Conservation (phyloP, 2,329 filamentous ascomycete species). For the Chaetomium olivaceum region DNA sequence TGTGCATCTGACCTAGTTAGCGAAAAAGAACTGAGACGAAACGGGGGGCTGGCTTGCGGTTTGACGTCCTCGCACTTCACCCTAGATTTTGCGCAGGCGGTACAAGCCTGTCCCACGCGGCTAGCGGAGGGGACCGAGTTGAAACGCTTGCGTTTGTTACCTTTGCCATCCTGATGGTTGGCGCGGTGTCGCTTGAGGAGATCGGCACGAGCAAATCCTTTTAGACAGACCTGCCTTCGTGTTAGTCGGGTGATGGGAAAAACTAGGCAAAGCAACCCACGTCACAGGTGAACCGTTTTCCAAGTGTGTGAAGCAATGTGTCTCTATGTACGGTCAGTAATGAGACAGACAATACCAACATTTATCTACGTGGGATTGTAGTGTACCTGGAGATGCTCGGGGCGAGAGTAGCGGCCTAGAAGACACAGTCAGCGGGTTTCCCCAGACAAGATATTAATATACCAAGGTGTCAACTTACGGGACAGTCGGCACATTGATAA, state of each 20-base stretch:
- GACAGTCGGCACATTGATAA: constrained; percentile 54
- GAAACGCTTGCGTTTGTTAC: constrained; percentile 50
- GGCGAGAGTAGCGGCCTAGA: constrained; percentile 48
- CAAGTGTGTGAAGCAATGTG: constrained; percentile 55
- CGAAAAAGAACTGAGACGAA: not conserved
- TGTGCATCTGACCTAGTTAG: constrained; percentile 40
- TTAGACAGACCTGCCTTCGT: constrained; percentile 49
- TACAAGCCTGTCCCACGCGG: constrained; percentile 56
- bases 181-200: constrained; percentile 54
- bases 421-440: not conserved
- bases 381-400: constrained; percentile 51
- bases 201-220: constrained; percentile 56
- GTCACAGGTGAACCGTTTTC: constrained; percentile 50
- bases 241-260: constrained; percentile 25
- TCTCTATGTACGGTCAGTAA: constrained; percentile 33
- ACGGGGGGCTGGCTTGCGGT: constrained; percentile 37
- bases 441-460: not conserved
- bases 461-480: constrained; percentile 32
- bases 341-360: not conserved
- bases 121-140: constrained; percentile 48
- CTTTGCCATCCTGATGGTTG: constrained; percentile 52
- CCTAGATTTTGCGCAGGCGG: constrained; percentile 52
- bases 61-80: constrained; percentile 59
- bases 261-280: constrained; percentile 23
- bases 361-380: not conserved